Base-by-base conservation (phyloP, 306 rosid species). In the Adenanthera pavonina region DNA sequence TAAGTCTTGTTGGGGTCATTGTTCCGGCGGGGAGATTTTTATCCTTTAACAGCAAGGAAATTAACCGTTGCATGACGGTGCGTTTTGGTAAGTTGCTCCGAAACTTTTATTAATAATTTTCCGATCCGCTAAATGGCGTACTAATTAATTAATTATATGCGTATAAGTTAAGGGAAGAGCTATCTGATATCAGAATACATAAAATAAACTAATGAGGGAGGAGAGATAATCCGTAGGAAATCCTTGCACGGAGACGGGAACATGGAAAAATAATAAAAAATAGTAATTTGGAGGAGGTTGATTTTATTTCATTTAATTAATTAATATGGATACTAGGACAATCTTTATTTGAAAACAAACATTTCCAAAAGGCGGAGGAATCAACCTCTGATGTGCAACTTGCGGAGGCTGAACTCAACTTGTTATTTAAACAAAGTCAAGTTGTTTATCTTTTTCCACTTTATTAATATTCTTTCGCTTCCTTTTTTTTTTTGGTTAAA, bases 341-440 rank as follows among this genome's bases (percentile, higher is more conserved):
- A 78, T 64, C 64, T 72, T 11, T 48, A 72, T 85, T 67, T 47
- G 53, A 79, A 44, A 59, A 12, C 15, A 17, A 17, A 30, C 38
- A 44, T 46, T 71, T 62, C 30, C 30, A 2, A 38, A 59, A 5
- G 68, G 47, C 12, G 80, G 66, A 79, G 46, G 79, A 82, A 85
- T 87, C 76, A 84, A 72, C 47, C 78, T 76, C 81, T 52, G 52
- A 69, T 54, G 4, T 75, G 88, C 84, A 84, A 88, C 56, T 90
- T 90, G 90, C 30, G 25, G 65, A 44, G 72, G 81, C 70, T 47
- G 65, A 62, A 62, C 82, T 65, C 86, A 86, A 88, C 71, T 86
- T 86, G 86, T 19, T 86, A 57, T 66, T 51, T 70, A 88, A 85
- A 86, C 65, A 81, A 81, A 74, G 85, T 62, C 90, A 88, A 88